Base-by-base conservation (phyloP, 2,329 filamentous ascomycete genomes). In the Colletotrichum shisoi region DNA sequence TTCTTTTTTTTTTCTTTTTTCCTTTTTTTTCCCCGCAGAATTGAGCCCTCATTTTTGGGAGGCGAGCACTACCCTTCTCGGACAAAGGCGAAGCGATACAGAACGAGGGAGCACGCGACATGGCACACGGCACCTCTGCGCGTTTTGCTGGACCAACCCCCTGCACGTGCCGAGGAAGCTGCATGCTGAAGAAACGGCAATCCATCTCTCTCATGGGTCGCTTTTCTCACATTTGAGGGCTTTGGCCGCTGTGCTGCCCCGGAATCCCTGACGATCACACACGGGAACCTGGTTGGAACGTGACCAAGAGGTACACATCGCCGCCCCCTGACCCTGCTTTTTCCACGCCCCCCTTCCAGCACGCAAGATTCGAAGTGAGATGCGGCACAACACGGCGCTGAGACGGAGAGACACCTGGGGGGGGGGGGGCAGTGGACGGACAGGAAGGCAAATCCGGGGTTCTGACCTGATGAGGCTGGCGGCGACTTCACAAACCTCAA, bases 251-350 rank as follows among this genome's bases (percentile, higher is more conserved):
- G 45, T 40, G n/a, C 52, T 57, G 63, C 59, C 46, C 63, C 63
- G 31, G 59, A 54, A 49, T 59, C 54, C 61, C 34, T 63, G 59
- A 67, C 63, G 52, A 67, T 63, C 59, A 63, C 42, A 67, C 53
- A 67, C 63, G 52, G 27, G 64, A 67, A 63, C 60, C 58, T 45
- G 53, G 53, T 48, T 54, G 64, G 60, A 67, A 67, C 53, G 58
- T 45, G 44, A 39, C 37, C 45, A 21, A 48, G 45, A 49, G 48
- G 60, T 40, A 42, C 48, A 24, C 57, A 53, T 34, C 44, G 63
- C 63, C 60, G 59, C 53, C 52, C 63, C 63, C 60, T 63, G 63
- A 57, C 45, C 63, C 45, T 63, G 46, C 48, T 24, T 40, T 8
- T 27, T 31, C 46, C 63, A 57, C 51, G 56, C 56, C 27, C 56